Conservation (phyloP, 179 eudicot genomes). For the Pouteria campechiana region DNA sequence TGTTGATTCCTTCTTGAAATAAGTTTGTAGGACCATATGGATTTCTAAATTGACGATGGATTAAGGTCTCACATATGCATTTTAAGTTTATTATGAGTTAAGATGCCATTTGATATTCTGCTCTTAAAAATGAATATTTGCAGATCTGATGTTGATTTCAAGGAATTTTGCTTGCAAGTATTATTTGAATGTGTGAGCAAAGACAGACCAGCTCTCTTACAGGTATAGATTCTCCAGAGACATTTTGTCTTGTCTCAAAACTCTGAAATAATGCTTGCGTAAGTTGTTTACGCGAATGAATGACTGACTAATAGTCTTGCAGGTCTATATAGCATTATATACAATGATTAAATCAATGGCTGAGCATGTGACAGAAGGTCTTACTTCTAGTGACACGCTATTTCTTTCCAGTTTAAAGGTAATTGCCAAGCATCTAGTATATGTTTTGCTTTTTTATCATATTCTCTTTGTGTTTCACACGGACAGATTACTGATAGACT, state of each 20-base stretch:
- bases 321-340: conserved; percentile 85
- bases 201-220: conserved; percentile 89
- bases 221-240: conserved; percentile 31
- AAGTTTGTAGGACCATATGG: no score
- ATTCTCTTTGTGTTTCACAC: background rate
- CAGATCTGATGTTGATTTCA: conserved; percentile 81
- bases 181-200: conserved; percentile 95
- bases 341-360: conserved; percentile 58
- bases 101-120: no score
- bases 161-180: conserved; percentile 93
- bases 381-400: conserved; percentile 36
- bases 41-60: no score
- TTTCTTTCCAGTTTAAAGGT: conserved; percentile 75
- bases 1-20: no score
- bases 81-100: no score
- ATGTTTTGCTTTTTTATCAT: background rate
- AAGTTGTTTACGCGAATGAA: background rate
- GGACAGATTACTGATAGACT: no score
- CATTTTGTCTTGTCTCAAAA: no score
- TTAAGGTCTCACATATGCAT: no score
- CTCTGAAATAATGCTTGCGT: no score
- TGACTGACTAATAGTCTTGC: conserved; percentile 13
- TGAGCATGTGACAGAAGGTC: conserved; percentile 39
- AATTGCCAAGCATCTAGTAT: background rate
- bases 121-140: no score